These are phyloP conservation scores for Melastoma malabathricum DNA, from an alignment of 345 rosid genomes.

Conservation along the genomic window DNA sequence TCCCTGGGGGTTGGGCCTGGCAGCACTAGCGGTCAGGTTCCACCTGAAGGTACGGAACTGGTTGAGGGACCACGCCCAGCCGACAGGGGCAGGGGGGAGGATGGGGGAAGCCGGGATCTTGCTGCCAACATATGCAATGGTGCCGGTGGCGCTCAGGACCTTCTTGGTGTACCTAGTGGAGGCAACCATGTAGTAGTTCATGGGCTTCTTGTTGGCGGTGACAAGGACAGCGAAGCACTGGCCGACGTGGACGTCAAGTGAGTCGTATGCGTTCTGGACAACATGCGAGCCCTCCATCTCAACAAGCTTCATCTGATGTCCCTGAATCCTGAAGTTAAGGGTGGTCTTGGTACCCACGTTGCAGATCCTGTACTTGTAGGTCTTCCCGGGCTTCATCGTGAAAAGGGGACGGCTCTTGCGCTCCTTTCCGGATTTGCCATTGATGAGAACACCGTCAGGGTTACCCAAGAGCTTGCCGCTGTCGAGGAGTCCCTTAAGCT, in stretches of 20 bases:
- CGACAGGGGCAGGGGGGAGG: conserved; percentile 38
- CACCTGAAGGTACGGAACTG: conserved; percentile 67
- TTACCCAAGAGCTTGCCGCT: conserved; percentile 38
- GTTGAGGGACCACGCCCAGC: conserved; percentile 73
- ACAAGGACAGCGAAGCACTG: conserved; percentile 52
- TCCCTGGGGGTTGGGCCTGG: conserved; percentile 78
- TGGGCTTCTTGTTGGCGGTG: conserved; percentile 39
- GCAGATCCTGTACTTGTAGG: conserved; percentile 55
- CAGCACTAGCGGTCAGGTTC: conserved; percentile 68
- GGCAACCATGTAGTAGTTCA: conserved; percentile 48
- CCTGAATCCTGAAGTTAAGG: conserved; percentile 58
- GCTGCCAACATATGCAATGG: conserved; percentile 34
- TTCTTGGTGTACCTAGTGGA: conserved; percentile 46
- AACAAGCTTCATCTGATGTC: conserved; percentile 57
- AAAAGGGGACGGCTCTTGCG: conserved; percentile 27
- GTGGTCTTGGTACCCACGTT: conserved; percentile 44
- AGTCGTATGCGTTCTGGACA: conserved; percentile 49
- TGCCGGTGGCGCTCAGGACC: conserved; percentile 21
- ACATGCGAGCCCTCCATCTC: conserved; percentile 70
- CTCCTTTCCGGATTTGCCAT: conserved; percentile 35
- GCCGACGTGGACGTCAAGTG: conserved; percentile 59
- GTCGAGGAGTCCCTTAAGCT: conserved; percentile 33
- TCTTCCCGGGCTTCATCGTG: conserved; percentile 54
- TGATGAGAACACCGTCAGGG: conserved; percentile 50
- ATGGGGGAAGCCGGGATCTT: conserved; percentile 20